Percentiles rank a stretch among this genome's conserved stretches.
Evolutionary conservation across 179 eudicot genomes (phyloP).

Genomic region (Carnegiea gigantea): DNA sequence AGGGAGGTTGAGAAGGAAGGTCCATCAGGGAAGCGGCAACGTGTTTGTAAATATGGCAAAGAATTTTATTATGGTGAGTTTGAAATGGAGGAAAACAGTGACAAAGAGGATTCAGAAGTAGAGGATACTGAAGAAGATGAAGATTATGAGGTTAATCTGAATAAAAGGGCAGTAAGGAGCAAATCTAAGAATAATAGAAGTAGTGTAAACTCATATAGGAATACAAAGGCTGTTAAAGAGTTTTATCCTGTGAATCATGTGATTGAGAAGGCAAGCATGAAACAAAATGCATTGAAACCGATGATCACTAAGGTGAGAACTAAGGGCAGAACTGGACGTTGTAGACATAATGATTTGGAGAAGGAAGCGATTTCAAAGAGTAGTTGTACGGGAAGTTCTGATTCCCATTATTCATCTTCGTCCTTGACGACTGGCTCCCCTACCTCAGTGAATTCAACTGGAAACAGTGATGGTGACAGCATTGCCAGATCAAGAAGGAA

Average conservation of each 20-base stretch:
- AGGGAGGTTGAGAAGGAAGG: constrained; percentile 6
- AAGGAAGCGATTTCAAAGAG: neutral
- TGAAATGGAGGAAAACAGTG: neutral
- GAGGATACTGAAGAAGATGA: constrained; percentile 25
- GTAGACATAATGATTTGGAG: neutral
- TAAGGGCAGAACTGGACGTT: neutral
- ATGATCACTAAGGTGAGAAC: constrained; percentile 15
- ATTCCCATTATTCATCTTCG: constrained; percentile 27
- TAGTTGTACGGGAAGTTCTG: constrained; percentile 27
- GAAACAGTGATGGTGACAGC: constrained; percentile 28
- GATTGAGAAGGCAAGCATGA: neutral
- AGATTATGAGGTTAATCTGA: constrained; percentile 21
- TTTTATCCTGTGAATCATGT: neutral
- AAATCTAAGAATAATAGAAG: neutral
- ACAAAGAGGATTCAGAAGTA: neutral
- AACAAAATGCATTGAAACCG: neutral
- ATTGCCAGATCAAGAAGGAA: constrained; percentile 22
- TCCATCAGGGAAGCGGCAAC: constrained; percentile 15
- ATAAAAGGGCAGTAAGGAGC: constrained; percentile 14
- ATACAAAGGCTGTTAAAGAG: neutral
- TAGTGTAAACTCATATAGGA: neutral
- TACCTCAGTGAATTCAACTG: constrained; percentile 30
- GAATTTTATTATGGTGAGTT: neutral
- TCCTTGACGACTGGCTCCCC: constrained; percentile 31
- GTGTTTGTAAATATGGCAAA: constrained; percentile 1